Conservation (phyloP, 192 early-diverging fungal species). For the Coemansia furcata region DNA sequence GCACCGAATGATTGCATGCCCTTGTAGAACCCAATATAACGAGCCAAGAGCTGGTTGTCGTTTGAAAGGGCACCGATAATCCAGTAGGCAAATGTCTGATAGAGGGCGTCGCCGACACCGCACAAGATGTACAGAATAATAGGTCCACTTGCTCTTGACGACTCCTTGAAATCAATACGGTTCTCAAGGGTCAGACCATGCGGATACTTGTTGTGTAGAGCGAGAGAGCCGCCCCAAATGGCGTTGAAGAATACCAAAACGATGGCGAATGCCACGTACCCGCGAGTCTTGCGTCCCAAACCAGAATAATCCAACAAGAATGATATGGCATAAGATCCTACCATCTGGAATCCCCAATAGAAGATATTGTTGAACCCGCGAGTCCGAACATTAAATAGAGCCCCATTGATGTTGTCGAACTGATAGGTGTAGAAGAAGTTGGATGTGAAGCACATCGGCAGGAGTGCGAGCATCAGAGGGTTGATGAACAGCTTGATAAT, state of each 20-base stretch:
- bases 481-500: slow-evolving; percentile 81
- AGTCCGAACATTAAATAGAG: slow-evolving; percentile 71
- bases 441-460: slow-evolving; percentile 73
- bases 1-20: slow-evolving; percentile 77
- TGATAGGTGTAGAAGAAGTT: slow-evolving; percentile 92
- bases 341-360: slow-evolving; percentile 81
- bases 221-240: slow-evolving; percentile 66
- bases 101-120: slow-evolving; percentile 79
- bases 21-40: slow-evolving; percentile 89
- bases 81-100: slow-evolving; percentile 83
- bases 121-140: slow-evolving; percentile 72
- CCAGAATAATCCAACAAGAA: slow-evolving; percentile 61
- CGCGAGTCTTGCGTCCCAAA: slow-evolving; percentile 62
- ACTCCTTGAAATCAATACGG: slow-evolving; percentile 53
- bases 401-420: slow-evolving; percentile 68
- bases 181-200: slow-evolving; percentile 9
- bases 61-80: slow-evolving; percentile 83
- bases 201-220: slow-evolving; percentile 61
- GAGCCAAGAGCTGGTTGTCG: slow-evolving; percentile 69
- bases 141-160: slow-evolving; percentile 54
- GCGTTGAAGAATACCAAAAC: slow-evolving; percentile 53
- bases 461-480: slow-evolving; percentile 66
- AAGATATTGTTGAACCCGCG: slow-evolving; percentile 77
- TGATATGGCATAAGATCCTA: slow-evolving; percentile 66
- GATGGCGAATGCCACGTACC: slow-evolving; percentile 57